phyloP scores from a whole-genome alignment of 1,139 yeast species.

The Kluyveromyces marxianus region DNA sequence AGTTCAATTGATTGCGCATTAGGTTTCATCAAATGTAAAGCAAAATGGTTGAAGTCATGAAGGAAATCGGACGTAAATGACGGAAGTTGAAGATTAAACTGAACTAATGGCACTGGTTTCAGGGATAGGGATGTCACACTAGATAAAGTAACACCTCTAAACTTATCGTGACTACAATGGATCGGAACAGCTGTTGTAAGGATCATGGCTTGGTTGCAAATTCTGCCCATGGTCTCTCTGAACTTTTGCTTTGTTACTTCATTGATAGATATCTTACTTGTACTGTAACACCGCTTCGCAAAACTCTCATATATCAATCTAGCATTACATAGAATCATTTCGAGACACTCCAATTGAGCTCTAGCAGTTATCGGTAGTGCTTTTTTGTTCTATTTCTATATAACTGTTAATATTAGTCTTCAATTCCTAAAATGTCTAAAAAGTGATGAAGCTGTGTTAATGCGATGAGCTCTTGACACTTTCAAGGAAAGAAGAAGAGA shows the following conservation, averaged over 20 bases:
- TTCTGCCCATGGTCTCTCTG: conserved; percentile 33
- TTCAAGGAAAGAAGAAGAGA: too few relatives aligned
- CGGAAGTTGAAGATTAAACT: conserved; percentile 77
- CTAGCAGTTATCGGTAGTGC: too few relatives aligned
- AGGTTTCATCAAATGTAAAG: conserved; percentile 71
- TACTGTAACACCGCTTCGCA: background rate
- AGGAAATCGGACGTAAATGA: conserved; percentile 65
- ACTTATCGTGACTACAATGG: conserved; percentile 11
- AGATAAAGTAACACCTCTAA: conserved; percentile 68
- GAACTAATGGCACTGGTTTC: conserved; percentile 64
- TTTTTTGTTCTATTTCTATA: too few relatives aligned
- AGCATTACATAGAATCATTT: background rate
- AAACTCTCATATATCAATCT: background rate
- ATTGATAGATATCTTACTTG: conserved; percentile 1
- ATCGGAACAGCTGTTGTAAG: conserved; percentile 29
- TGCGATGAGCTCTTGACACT: too few relatives aligned
- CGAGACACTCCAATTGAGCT: background rate
- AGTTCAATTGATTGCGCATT: conserved; percentile 42
- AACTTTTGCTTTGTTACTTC: conserved; percentile 24
- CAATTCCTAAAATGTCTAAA: too few relatives aligned
- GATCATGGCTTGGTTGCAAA: conserved; percentile 36
- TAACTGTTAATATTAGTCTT: too few relatives aligned
- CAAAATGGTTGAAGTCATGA: conserved; percentile 49
- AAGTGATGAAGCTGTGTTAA: too few relatives aligned
- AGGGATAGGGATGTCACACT: conserved; percentile 75